Percentiles rank a stretch among this genome's conserved stretches.
These are phyloP conservation scores for Smallanthus sonchifolius DNA, from an alignment of 129 eudicot genomes.

Conservation along the genomic window DNA sequence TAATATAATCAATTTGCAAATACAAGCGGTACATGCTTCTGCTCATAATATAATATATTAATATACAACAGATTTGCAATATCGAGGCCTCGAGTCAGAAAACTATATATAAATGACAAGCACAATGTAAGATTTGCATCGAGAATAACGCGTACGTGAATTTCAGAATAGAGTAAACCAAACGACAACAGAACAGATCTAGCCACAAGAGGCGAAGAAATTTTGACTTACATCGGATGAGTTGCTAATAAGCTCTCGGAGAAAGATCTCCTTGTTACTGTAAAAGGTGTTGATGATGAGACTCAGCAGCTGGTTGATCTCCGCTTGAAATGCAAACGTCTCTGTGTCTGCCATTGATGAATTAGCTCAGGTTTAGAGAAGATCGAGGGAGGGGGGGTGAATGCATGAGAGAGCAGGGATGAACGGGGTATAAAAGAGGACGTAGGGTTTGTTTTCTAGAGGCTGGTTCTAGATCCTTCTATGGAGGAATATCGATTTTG, in stretches of 20 bases:
- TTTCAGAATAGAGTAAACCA: background rate
- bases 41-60: no score
- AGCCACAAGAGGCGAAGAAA: background rate
- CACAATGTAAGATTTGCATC: background rate
- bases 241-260: conserved; percentile 85
- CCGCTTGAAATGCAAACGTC: conserved; percentile 93
- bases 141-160: no score
- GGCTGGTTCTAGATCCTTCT: background rate
- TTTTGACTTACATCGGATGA: conserved; percentile 59
- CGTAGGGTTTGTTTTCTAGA: background rate
- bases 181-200: background rate
- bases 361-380: background rate
- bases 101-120: no score
- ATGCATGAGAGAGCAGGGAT: background rate
- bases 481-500: background rate
- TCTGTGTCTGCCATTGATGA: conserved; percentile 65
- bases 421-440: background rate
- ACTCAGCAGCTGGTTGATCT: conserved; percentile 84
- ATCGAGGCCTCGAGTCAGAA: no score
- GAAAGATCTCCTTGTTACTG: conserved; percentile 92
- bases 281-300: conserved; percentile 80
- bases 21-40: no score
- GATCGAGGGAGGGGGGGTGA: background rate
- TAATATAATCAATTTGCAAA: no score
- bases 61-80: no score